phyloP scores from a whole-genome alignment of 2,329 filamentous ascomycete species.

The Aspergillus pseudonomiae region DNA sequence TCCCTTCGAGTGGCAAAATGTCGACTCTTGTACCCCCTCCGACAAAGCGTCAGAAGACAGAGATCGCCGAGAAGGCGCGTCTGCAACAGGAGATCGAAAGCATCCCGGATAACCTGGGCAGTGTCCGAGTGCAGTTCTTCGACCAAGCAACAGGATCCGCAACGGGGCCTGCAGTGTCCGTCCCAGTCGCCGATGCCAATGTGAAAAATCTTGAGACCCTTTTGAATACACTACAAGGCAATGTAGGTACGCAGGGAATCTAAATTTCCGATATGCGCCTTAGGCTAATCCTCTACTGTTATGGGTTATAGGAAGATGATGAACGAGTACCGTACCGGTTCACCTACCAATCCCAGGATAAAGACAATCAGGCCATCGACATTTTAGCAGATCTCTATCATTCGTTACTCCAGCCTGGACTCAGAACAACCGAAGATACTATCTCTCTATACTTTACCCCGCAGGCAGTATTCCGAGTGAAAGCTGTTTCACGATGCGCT shows the following conservation, averaged over 20 bases:
- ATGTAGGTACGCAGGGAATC: conserved; percentile 53
- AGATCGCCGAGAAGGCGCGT: conserved; percentile 69
- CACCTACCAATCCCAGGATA: conserved; percentile 55
- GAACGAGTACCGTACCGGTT: conserved; percentile 70
- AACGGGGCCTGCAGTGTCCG: conserved; percentile 71
- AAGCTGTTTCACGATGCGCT: conserved; percentile 86
- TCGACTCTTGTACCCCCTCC: conserved; percentile 81
- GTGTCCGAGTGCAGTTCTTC: conserved; percentile 82
- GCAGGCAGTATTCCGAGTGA: conserved; percentile 91
- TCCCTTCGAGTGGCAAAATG: conserved; percentile 56
- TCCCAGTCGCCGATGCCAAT: conserved; percentile 80
- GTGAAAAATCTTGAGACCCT: conserved; percentile 88
- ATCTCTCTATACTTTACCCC: conserved; percentile 70
- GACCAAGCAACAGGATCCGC: conserved; percentile 73
- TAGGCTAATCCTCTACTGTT: conserved; percentile 3
- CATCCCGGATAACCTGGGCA: conserved; percentile 70
- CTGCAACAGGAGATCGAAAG: conserved; percentile 73
- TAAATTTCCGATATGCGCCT: neutral
- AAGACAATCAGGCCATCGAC: conserved; percentile 45
- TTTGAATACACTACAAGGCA: conserved; percentile 79
- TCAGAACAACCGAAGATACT: conserved; percentile 63
- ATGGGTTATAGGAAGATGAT: conserved; percentile 51
- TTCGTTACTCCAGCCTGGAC: conserved; percentile 52
- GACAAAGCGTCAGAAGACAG: conserved; percentile 82
- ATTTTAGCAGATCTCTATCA: conserved; percentile 54